Evolutionary conservation across 225 moss, liverwort and hornwort genomes (phyloP).

Genomic region (Pseudisothecium myosuroides): DNA sequence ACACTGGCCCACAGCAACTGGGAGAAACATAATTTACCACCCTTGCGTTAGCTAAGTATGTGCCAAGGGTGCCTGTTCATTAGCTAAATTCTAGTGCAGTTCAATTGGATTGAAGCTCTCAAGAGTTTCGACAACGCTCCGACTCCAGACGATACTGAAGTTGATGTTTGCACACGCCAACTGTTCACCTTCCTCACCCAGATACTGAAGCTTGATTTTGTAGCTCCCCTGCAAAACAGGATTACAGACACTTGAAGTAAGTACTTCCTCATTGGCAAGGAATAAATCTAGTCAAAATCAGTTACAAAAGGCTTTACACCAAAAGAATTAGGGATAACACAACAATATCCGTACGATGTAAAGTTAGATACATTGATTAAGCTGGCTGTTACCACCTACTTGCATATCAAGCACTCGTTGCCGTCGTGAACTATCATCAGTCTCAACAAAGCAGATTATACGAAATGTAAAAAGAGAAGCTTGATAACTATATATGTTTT

Average conservation of each 20-base stretch:
- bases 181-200: slow-evolving; percentile 20
- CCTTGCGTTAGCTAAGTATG: slow-evolving; percentile 4
- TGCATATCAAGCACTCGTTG: neutral
- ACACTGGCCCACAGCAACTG: neutral
- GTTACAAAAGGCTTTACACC: neutral
- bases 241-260: neutral
- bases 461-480: neutral
- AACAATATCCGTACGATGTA: neutral
- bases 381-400: neutral
- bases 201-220: slow-evolving; percentile 44
- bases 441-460: neutral
- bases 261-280: neutral
- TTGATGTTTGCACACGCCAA: slow-evolving; percentile 48
- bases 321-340: neutral
- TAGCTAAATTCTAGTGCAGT: slow-evolving; percentile 1
- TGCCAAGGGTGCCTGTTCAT: slow-evolving; percentile 7
- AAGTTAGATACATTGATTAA: neutral
- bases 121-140: neutral
- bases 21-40: neutral
- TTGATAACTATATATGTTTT: neutral
- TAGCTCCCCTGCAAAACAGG: slow-evolving; percentile 31
- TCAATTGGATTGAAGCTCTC: slow-evolving; percentile 34
- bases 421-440: neutral
- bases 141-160: slow-evolving; percentile 44
- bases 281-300: neutral